phyloP scores from a whole-genome alignment of 2,329 filamentous ascomycete species.

The Penicillium sumatraense region DNA sequence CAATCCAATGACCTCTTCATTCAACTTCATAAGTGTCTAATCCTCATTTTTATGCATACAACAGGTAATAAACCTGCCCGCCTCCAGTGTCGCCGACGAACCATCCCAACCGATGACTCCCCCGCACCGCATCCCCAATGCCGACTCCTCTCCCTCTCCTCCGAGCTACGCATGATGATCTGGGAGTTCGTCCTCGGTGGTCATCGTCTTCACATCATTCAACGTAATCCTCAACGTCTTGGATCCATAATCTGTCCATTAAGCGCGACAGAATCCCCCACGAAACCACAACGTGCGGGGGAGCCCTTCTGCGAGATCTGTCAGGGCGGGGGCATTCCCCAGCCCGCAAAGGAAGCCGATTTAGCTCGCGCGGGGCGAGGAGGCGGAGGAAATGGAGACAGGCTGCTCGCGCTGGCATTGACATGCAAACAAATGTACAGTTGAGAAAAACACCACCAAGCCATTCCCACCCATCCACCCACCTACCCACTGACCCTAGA shows the following conservation, averaged over 20 bases:
- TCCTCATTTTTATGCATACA: background rate
- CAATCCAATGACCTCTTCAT: background rate
- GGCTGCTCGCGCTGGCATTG: slow-evolving; percentile 35
- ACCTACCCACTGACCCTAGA: background rate
- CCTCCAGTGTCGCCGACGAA: slow-evolving; percentile 20
- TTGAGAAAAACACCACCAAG: background rate
- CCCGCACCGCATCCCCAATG: slow-evolving; percentile 26
- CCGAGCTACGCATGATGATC: slow-evolving; percentile 43
- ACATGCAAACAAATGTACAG: slow-evolving; percentile 43
- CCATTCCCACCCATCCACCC: background rate
- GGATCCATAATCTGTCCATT: slow-evolving; percentile 38
- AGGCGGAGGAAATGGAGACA: background rate
- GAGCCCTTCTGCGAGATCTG: slow-evolving; percentile 38
- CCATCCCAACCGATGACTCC: background rate
- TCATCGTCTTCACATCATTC: slow-evolving; percentile 41
- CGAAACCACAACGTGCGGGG: background rate
- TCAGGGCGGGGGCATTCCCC: slow-evolving; percentile 31
- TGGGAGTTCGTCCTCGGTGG: slow-evolving; percentile 41
- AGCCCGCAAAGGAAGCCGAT: slow-evolving; percentile 31
- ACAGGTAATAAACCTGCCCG: slow-evolving; percentile 37
- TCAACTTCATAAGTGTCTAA: too few species aligned
- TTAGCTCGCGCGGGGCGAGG: background rate
- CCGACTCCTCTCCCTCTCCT: slow-evolving; percentile 36
- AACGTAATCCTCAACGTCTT: slow-evolving; percentile 35
- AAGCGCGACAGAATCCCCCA: background rate